Evolutionary conservation across 2,329 filamentous ascomycete genomes (phyloP).

Genomic region (Dichotomopilus funicola): DNA sequence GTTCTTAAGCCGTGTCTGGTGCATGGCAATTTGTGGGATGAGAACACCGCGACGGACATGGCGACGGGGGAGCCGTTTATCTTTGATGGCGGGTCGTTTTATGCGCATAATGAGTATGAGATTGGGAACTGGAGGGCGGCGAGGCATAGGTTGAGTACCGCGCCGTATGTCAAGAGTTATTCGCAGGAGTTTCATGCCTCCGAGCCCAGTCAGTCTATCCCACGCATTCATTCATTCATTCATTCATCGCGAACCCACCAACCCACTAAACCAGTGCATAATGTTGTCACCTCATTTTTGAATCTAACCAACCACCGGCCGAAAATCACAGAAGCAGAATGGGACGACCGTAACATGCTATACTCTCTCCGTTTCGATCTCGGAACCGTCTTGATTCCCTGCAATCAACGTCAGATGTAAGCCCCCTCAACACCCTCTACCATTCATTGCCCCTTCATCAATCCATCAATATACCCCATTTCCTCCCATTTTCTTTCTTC

Average conservation of each 20-base stretch:
- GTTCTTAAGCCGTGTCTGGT: conserved; percentile 28
- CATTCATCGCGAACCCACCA: too few relatives aligned
- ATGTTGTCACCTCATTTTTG: too few relatives aligned
- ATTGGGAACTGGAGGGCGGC: conserved; percentile 25
- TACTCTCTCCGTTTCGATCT: conserved; percentile 25
- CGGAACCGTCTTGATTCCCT: conserved; percentile 17
- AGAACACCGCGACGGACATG: conserved; percentile 27
- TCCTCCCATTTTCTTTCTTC: too few relatives aligned
- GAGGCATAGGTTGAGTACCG: conserved; percentile 21
- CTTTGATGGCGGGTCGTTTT: conserved; percentile 30
- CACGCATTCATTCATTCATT: neutral
- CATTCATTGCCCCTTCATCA: too few relatives aligned
- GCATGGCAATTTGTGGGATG: conserved; percentile 32
- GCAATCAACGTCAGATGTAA: conserved; percentile 19
- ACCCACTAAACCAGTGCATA: too few relatives aligned
- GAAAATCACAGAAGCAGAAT: conserved; percentile 21
- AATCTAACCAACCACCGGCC: too few relatives aligned
- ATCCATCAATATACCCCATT: too few relatives aligned
- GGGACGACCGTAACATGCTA: conserved; percentile 25
- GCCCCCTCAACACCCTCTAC: neutral
- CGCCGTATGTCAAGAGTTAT: conserved; percentile 20
- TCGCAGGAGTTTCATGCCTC: conserved; percentile 14
- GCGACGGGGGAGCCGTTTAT: conserved; percentile 26
- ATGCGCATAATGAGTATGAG: conserved; percentile 29
- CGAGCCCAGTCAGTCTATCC: conserved; percentile 17